phyloP scores from a whole-genome alignment of 345 rosid species.

The Melaleuca alternifolia region DNA sequence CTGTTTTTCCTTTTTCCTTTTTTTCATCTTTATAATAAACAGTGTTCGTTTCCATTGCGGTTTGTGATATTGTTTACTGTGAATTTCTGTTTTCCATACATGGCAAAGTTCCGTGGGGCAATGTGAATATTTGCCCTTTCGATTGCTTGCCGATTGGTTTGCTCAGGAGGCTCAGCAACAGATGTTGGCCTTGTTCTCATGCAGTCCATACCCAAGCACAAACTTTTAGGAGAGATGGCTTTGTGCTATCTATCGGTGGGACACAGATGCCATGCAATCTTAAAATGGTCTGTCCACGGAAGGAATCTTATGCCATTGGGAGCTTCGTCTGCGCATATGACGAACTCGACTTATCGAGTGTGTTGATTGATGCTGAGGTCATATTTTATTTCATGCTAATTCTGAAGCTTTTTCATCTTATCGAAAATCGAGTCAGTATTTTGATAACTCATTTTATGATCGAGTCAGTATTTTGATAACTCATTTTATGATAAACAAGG shows the following conservation, averaged over 20 bases:
- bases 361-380: not conserved
- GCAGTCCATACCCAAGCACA: not conserved
- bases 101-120: not conserved
- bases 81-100: not conserved
- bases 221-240: not conserved
- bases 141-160: not conserved
- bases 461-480: no score
- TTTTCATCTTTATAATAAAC: no score
- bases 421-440: not conserved
- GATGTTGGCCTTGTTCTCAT: not conserved
- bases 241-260: not conserved
- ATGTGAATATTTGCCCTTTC: not conserved
- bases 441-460: not conserved
- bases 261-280: not conserved
- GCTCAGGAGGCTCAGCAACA: not conserved
- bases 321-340: not conserved
- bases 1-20: no score
- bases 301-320: not conserved
- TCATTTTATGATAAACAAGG: no score
- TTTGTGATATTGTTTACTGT: not conserved
- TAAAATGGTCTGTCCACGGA: not conserved
- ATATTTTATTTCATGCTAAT: not conserved
- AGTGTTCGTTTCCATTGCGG: no score
- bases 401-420: not conserved
- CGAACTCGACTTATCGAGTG: not conserved